Base-by-base conservation (phyloP, 2,329 filamentous ascomycete species). In the Fusarium bulbicola region DNA sequence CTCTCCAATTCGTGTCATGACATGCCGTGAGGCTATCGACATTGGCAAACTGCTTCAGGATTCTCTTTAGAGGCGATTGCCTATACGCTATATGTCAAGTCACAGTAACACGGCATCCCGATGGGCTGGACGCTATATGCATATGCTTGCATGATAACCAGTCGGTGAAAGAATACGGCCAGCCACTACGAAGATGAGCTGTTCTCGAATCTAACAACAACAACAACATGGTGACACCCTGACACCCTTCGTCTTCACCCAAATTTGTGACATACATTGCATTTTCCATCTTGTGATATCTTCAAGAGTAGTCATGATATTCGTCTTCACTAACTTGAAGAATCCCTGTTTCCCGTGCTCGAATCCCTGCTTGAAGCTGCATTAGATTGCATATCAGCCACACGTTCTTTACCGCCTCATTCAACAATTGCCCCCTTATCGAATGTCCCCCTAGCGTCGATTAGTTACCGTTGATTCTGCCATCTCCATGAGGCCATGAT, bases 91-190 rank as follows among this genome's bases (percentile, higher is more conserved):
- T 56, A 52, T 37, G 26, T 18, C 13, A 40, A 45, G 30, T 42
- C 37, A 49, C 39, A 61, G 66, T 70, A 59, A 53, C 70, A 74
- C 67, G 45, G 57, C 70, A 74, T 73, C 37, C 54, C 39, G 42
- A 56, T 46, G 57, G 54, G 50, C 54, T 62, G 52, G 54, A 45
- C 30, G 16, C 57, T 45, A 26, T 57, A 37, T 58, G 43, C 56
- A 54, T 46, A 32, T 34, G 40, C 32, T n/a, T 52, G 28, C 34
- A 26, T 50, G 20, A 45, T 58, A 28, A n/a, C 24, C 45, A 64
- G 66, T 70, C 66, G 66, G 66, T 70, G 59, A 69, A 69, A 49
- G 45, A 59, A 45, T 26, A 54, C 20, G 40, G 34, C 34, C 54
- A 53, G 50, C 26, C 24, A 37, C 21, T 42, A 24, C 39, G 15